phyloP scores from a whole-genome alignment of 2,329 filamentous ascomycete species.

The Didymosphaeria variabile region DNA sequence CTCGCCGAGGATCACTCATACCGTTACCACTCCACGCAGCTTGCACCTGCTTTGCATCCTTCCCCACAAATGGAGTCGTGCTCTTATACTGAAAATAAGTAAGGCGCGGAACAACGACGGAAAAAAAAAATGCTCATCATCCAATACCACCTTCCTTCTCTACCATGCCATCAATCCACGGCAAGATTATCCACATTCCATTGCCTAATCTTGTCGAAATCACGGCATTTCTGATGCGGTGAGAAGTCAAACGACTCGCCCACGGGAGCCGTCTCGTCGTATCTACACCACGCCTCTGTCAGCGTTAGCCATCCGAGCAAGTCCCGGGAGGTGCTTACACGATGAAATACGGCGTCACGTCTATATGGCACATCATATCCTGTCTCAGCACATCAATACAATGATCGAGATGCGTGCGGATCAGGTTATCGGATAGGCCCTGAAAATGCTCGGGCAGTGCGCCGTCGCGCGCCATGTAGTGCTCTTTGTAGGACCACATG shows the following conservation, averaged over 20 bases:
- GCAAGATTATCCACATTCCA: slow-evolving; percentile 7
- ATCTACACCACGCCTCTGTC: background rate
- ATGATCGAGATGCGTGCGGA: slow-evolving; percentile 3
- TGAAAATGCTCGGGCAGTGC: slow-evolving; percentile 4
- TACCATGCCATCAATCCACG: background rate
- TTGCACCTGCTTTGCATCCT: too few relatives aligned
- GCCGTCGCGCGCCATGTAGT: slow-evolving; percentile 1
- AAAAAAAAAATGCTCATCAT: too few relatives aligned
- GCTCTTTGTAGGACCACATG: slow-evolving; percentile 9
- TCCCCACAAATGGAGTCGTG: too few relatives aligned
- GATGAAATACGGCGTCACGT: slow-evolving; percentile 6
- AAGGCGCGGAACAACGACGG: too few relatives aligned
- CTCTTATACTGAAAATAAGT: too few relatives aligned
- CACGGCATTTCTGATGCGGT: slow-evolving; percentile 9
- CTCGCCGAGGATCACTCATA: too few relatives aligned
- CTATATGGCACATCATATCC: slow-evolving; percentile 8
- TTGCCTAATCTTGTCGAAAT: slow-evolving; percentile 4
- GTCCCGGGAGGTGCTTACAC: background rate
- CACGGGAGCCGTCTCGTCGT: background rate
- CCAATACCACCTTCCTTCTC: background rate
- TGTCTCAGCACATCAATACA: slow-evolving; percentile 8
- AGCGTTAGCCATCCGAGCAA: background rate
- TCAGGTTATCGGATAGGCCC: background rate
- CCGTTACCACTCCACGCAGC: too few relatives aligned
- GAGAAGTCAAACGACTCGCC: slow-evolving; percentile 7